A percentile compares a stretch with the other conserved stretches of the same genome.
These are phyloP conservation scores for Coniochaeta sp. DNA, from an alignment of 2,329 filamentous ascomycete genomes.

Conservation along the genomic window DNA sequence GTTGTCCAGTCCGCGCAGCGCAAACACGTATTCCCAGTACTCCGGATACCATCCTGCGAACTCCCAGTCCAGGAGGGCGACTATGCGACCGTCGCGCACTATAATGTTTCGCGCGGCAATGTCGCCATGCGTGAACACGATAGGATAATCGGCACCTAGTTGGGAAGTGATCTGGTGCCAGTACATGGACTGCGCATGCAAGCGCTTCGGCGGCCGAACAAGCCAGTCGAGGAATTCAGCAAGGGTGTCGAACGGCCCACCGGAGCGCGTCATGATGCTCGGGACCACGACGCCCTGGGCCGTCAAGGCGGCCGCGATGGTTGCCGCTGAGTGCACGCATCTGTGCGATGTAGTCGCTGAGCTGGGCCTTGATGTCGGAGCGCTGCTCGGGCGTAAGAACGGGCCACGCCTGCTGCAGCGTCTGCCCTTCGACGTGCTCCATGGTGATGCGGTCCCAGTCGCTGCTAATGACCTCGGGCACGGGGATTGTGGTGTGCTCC, in stretches of 20 bases:
- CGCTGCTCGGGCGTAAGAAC: conserved; percentile 9
- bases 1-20: background rate
- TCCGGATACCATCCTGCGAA: conserved; percentile 32
- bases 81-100: conserved; percentile 26
- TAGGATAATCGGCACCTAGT: conserved; percentile 7
- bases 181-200: conserved; percentile 8
- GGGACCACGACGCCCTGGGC: conserved; percentile 14
- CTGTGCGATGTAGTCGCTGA: conserved; percentile 14
- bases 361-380: conserved; percentile 10
- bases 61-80: conserved; percentile 40
- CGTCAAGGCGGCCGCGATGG: conserved; percentile 14
- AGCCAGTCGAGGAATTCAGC: conserved; percentile 16
- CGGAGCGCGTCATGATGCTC: conserved; percentile 14
- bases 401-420: conserved; percentile 16
- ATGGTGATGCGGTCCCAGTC: conserved; percentile 19
- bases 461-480: conserved; percentile 16
- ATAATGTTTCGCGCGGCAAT: conserved; percentile 38
- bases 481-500: conserved; percentile 16
- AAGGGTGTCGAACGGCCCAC: conserved; percentile 12
- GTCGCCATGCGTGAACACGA: conserved; percentile 44
- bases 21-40: conserved; percentile 26
- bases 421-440: conserved; percentile 18
- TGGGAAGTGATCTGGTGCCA: conserved; percentile 17
- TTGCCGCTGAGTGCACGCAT: conserved; percentile 12
- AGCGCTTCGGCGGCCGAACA: conserved; percentile 11